phyloP scores from a whole-genome alignment of 2,329 filamentous ascomycete species.

The Penicillium sp. region DNA sequence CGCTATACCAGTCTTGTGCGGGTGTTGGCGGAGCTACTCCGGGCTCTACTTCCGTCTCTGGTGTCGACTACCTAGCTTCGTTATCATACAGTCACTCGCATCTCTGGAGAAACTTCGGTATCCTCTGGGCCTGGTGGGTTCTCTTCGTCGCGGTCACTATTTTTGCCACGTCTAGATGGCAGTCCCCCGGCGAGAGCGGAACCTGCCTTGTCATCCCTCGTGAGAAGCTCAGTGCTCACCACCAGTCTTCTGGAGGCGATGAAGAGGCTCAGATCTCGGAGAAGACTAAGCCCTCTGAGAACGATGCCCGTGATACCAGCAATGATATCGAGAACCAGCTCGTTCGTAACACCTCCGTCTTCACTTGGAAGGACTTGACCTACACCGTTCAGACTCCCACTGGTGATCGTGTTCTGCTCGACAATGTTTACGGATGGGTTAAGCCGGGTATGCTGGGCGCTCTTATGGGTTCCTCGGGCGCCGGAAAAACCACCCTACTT shows the following conservation, averaged over 20 bases:
- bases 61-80: constrained; percentile 59
- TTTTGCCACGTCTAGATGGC: constrained; percentile 59
- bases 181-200: constrained; percentile 52
- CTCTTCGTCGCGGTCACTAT: constrained; percentile 62
- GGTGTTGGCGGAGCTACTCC: constrained; percentile 57
- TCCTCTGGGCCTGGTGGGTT: constrained; percentile 64
- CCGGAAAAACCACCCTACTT: constrained; percentile 11
- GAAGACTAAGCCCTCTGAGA: constrained; percentile 22
- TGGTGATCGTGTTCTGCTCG: constrained; percentile 10
- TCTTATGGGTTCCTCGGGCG: constrained; percentile 13
- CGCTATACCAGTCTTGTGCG: constrained; percentile 37
- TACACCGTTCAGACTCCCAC: constrained; percentile 12
- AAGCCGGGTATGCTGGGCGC: constrained; percentile 15
- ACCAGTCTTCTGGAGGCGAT: constrained; percentile 32
- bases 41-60: constrained; percentile 53
- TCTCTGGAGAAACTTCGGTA: constrained; percentile 63
- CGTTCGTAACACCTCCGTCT: constrained; percentile 12
- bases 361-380: constrained; percentile 12
- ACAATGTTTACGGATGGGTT: constrained; percentile 13
- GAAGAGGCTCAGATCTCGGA: constrained; percentile 49
- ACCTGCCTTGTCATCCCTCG: constrained; percentile 62
- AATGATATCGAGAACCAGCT: constrained; percentile 10
- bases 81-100: constrained; percentile 56
- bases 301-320: constrained; percentile 14
- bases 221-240: constrained; percentile 36